phyloP scores from a whole-genome alignment of 148 eudicot species.

The Rhododendron henanense region DNA sequence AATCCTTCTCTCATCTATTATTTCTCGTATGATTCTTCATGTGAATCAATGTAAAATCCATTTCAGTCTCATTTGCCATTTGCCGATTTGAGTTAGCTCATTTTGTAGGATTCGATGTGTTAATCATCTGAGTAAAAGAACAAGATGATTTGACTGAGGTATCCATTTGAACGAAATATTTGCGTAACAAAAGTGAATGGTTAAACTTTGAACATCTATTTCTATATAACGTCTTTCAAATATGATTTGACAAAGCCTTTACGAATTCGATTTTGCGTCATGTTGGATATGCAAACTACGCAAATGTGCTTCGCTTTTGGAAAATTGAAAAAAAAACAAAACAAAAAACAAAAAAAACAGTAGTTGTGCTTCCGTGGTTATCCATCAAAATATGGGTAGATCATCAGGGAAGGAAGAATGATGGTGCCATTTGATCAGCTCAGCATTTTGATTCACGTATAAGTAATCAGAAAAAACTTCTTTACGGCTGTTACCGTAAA shows the following conservation, averaged over 20 bases:
- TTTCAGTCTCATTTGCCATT: neutral
- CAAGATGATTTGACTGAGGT: no score
- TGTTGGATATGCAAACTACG: neutral
- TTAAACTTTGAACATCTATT: no score
- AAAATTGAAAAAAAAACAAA: neutral
- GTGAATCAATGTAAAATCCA: neutral
- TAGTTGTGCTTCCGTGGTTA: neutral
- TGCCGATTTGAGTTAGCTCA: neutral
- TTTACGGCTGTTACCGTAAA: no score
- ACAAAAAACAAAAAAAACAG: no score
- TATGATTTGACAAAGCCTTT: no score
- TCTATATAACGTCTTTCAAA: neutral
- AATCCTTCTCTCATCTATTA: no score
- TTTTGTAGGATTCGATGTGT: no score
- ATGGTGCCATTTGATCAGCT: neutral
- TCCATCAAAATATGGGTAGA: neutral
- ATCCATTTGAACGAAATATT: no score
- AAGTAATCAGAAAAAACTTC: no score
- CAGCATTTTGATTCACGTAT: no score
- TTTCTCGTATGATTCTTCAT: neutral
- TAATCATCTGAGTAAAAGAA: no score
- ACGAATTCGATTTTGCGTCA: neutral
- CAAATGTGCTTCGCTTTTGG: neutral
- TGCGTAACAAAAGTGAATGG: no score
- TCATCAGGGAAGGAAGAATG: neutral